Evolutionary conservation across 1,139 yeast genomes (phyloP).

Genomic region (Lodderomyces jiufengensis): DNA sequence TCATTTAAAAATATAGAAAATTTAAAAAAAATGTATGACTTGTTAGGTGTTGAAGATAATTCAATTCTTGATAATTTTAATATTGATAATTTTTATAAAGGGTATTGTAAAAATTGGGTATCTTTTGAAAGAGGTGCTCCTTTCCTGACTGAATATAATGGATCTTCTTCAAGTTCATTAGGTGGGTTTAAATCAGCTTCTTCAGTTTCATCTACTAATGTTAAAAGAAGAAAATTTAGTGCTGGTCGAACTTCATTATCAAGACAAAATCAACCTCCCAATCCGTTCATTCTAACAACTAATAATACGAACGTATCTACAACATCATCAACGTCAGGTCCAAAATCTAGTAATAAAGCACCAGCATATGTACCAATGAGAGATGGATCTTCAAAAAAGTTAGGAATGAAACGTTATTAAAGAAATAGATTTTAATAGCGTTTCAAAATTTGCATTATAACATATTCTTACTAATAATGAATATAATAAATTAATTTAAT

Average conservation of each 20-base stretch:
- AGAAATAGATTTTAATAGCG: not conserved
- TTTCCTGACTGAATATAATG: not conserved
- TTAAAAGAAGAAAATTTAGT: too few relatives aligned
- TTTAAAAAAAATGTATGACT: conserved; percentile 18
- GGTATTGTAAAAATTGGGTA: conserved; percentile 26
- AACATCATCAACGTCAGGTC: not conserved
- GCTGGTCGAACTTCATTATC: not conserved
- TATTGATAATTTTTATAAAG: conserved; percentile 57
- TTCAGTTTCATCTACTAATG: not conserved
- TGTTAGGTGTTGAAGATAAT: conserved; percentile 13
- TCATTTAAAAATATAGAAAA: conserved; percentile 17
- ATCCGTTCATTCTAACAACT: not conserved
- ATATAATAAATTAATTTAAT: not conserved
- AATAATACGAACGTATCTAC: not conserved
- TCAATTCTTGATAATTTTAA: conserved; percentile 36
- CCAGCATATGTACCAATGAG: conserved; percentile 4
- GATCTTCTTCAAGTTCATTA: too few relatives aligned
- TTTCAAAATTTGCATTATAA: too few relatives aligned
- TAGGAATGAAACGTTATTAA: not conserved
- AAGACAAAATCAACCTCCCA: not conserved
- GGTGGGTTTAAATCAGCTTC: not conserved
- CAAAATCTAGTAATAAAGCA: conserved; percentile 4
- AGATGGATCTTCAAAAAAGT: not conserved
- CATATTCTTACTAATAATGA: too few relatives aligned
- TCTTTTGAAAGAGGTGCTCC: not conserved